A percentile compares a stretch with the other conserved stretches of the same genome.
These are phyloP conservation scores for Medicago arabica DNA, from an alignment of 306 rosid genomes.

Conservation along the genomic window DNA sequence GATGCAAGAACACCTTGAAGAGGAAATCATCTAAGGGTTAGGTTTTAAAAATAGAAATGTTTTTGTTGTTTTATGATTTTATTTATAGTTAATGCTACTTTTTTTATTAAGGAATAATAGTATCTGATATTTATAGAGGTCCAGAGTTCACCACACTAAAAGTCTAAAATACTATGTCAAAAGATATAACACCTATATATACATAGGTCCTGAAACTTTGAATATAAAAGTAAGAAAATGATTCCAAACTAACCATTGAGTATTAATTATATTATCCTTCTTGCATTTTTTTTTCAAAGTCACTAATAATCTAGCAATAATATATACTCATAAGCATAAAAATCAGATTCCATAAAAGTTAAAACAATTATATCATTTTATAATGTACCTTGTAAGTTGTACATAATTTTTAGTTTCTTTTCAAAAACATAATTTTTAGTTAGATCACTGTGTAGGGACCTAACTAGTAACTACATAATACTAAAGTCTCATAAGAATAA, in stretches of 20 bases:
- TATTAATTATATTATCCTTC: not conserved
- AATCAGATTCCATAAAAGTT: too few species aligned
- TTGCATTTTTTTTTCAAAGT: not conserved
- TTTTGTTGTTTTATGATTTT: not conserved
- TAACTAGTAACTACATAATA: too few species aligned
- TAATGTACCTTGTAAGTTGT: too few species aligned
- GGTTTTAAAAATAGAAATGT: not conserved
- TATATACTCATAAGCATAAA: too few species aligned
- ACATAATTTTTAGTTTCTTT: too few species aligned
- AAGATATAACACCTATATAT: not conserved
- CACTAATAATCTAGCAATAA: too few species aligned
- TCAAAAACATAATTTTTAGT: too few species aligned
- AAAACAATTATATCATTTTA: too few species aligned
- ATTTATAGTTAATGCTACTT: not conserved
- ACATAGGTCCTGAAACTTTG: not conserved
- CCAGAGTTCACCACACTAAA: not conserved
- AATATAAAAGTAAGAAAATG: not conserved
- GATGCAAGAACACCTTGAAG: not conserved
- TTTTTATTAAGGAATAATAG: not conserved
- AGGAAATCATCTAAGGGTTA: not conserved
- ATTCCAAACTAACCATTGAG: not conserved
- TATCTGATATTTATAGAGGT: not conserved
- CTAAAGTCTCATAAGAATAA: too few species aligned
- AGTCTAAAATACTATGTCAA: not conserved
- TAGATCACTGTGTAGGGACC: too few species aligned